Percentiles rank a stretch among this genome's conserved stretches.
Conservation (phyloP, 169 alveolate species). For the Hepatocystis sp. region DNA sequence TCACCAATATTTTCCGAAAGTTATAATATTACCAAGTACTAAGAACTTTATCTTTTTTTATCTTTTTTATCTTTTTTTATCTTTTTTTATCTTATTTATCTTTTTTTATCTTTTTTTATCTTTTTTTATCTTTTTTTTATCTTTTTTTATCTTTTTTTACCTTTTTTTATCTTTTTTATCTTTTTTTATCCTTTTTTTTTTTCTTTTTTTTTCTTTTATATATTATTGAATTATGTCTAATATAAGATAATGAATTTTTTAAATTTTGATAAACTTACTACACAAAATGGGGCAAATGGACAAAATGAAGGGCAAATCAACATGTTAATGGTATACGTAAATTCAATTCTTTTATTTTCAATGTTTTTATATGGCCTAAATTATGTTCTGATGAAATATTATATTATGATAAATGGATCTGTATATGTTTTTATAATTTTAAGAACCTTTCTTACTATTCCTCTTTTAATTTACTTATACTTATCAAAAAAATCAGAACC, state of each 20-base stretch:
- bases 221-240: neutral
- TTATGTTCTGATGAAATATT: constrained; percentile 64
- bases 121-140: no score
- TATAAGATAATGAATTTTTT: constrained; percentile 17
- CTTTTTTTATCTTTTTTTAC: no score
- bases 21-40: no score
- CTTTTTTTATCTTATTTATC: no score
- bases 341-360: constrained; percentile 35
- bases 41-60: no score
- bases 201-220: neutral
- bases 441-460: constrained; percentile 43
- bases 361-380: constrained; percentile 70
- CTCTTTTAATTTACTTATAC: constrained; percentile 43
- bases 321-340: constrained; percentile 8
- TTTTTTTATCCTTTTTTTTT: constrained; percentile 5
- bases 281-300: neutral
- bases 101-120: no score
- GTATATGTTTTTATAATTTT: constrained; percentile 32
- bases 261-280: constrained; percentile 1
- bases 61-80: no score
- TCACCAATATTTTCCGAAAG: no score
- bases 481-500: constrained; percentile 30
- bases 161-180: no score
- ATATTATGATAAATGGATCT: constrained; percentile 60
- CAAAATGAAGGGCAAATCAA: constrained; percentile 8